A percentile compares a stretch with the other conserved stretches of the same genome.
Evolutionary conservation across 768 basidiomycete species (phyloP).

Genomic region (Dacryopinax primogenitus): DNA sequence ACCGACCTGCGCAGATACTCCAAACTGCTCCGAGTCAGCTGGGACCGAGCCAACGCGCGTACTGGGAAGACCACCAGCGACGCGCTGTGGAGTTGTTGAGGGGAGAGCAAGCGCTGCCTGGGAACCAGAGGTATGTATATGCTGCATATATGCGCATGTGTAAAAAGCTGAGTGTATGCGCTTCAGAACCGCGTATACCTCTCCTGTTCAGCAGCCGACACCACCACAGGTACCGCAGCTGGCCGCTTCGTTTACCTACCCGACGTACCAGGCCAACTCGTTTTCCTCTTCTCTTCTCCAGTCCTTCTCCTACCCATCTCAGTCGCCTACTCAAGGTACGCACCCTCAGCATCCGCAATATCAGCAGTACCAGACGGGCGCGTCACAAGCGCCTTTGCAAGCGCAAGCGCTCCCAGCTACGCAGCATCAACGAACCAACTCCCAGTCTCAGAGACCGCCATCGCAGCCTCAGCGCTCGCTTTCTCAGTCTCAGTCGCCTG

Average conservation of each 20-base stretch:
- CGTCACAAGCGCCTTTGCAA: background rate
- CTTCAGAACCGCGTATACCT: background rate
- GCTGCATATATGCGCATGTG: background rate
- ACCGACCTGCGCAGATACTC: background rate
- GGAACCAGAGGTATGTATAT: background rate
- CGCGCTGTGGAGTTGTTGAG: background rate
- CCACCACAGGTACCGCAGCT: background rate
- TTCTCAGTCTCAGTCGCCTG: background rate
- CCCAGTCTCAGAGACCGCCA: background rate
- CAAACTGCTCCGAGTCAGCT: background rate
- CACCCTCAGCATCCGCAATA: slow-evolving; percentile 2
- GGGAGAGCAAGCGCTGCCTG: background rate
- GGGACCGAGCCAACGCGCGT: background rate
- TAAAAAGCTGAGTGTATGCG: background rate
- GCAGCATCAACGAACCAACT: background rate
- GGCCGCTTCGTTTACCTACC: background rate
- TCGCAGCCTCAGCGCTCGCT: background rate
- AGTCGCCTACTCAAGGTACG: background rate
- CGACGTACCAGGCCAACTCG: background rate
- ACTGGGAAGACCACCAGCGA: background rate
- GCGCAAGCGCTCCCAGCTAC: no score
- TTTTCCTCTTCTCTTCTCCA: background rate
- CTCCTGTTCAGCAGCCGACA: background rate
- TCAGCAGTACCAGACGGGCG: background rate
- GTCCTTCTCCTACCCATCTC: background rate